Evolutionary conservation across 306 rosid genomes (phyloP).

Genomic region (Cicer cuneatum): DNA sequence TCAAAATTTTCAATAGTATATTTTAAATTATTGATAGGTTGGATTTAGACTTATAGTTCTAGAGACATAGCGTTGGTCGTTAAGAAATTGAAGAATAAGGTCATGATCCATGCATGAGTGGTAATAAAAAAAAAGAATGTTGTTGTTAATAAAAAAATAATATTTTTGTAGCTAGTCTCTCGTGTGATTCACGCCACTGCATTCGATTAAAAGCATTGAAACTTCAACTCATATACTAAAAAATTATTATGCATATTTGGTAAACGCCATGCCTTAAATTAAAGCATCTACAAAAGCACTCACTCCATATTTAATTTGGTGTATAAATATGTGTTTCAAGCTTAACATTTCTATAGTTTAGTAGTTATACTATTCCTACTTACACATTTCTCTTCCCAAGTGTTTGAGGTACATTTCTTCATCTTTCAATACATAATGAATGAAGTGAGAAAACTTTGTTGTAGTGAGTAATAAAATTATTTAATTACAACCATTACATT

Average conservation of each 20-base stretch:
- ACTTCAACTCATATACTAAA: background rate
- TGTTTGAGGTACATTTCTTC: background rate
- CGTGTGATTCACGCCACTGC: conserved; percentile 3
- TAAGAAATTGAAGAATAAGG: background rate
- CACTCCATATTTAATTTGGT: background rate
- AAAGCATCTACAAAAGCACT: background rate
- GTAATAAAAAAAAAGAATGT: background rate
- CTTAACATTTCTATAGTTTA: background rate
- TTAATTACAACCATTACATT: background rate
- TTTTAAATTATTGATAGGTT: background rate
- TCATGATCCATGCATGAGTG: background rate
- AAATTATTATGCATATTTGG: background rate
- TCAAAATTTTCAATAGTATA: background rate
- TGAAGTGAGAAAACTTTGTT: background rate
- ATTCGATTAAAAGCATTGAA: background rate
- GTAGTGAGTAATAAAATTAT: background rate
- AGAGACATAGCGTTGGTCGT: background rate
- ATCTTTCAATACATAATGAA: background rate
- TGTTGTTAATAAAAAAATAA: background rate
- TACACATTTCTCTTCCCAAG: background rate
- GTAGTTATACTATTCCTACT: background rate
- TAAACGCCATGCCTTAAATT: background rate
- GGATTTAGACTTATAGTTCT: background rate
- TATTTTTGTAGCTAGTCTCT: background rate
- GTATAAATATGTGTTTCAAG: background rate